These are phyloP conservation scores for Plasmodium knowlesi DNA, from an alignment of 169 alveolate genomes.

Conservation along the genomic window DNA sequence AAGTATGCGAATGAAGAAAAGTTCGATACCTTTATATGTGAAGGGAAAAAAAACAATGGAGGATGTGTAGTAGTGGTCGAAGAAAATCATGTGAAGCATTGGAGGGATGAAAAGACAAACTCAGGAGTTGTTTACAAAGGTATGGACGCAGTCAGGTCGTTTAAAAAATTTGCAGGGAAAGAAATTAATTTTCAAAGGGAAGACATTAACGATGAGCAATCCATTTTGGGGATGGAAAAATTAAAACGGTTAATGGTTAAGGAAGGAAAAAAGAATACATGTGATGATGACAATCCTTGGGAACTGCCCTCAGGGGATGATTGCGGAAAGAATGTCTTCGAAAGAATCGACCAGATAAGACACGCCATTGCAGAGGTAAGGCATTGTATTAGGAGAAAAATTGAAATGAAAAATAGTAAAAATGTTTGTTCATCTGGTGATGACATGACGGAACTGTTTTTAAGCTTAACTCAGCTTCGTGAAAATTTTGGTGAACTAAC, in stretches of 20 bases:
- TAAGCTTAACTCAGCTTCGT: background rate
- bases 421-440: background rate
- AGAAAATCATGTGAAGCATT: background rate
- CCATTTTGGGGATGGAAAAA: background rate
- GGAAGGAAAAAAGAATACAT: background rate
- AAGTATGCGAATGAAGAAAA: constrained; percentile 57
- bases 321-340: background rate
- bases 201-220: background rate
- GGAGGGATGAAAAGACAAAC: constrained; percentile 18
- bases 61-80: background rate
- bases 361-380: constrained; percentile 10
- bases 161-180: constrained; percentile 63
- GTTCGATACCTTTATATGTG: constrained; percentile 32
- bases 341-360: constrained; percentile 27
- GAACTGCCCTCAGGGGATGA: background rate
- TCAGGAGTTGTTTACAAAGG: background rate
- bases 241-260: background rate
- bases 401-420: background rate
- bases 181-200: background rate
- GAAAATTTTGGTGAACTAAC: constrained; percentile 1
- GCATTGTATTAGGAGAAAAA: background rate
- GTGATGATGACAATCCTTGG: background rate
- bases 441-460: background rate
- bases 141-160: constrained; percentile 22
- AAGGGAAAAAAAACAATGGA: constrained; percentile 3